These are phyloP conservation scores for Zygosaccharomyces siamensis DNA, from an alignment of 805 yeast genomes.

Conservation along the genomic window DNA sequence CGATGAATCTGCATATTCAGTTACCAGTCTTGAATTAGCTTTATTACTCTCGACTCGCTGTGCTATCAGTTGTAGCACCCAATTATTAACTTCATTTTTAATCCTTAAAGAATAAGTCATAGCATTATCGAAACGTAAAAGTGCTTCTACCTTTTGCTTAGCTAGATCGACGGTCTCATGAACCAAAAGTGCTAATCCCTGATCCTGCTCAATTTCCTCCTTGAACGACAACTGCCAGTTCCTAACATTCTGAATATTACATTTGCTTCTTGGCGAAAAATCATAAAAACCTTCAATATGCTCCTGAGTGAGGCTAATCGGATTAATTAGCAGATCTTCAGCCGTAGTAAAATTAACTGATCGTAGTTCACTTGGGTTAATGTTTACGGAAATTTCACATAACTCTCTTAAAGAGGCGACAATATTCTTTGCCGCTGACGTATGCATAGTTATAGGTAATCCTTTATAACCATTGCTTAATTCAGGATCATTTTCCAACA, in stretches of 20 bases:
- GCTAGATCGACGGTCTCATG: conserved; percentile 63
- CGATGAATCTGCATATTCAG: background rate
- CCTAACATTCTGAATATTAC: conserved; percentile 45
- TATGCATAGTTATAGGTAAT: conserved; percentile 32
- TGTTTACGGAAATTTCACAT: conserved; percentile 67
- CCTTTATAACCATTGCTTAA: conserved; percentile 52
- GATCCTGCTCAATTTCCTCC: conserved; percentile 37
- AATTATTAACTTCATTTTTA: conserved; percentile 68
- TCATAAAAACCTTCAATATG: conserved; percentile 22
- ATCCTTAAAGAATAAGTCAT: conserved; percentile 70
- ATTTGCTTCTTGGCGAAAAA: conserved; percentile 58
- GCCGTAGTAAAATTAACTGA: conserved; percentile 22
- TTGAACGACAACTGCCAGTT: conserved; percentile 31
- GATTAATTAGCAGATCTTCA: conserved; percentile 16
- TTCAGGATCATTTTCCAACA: conserved; percentile 36
- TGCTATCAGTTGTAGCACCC: conserved; percentile 58
- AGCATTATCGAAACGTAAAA: conserved; percentile 66
- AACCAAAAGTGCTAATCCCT: conserved; percentile 56
- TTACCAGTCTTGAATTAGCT: conserved; percentile 10
- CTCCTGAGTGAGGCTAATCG: conserved; percentile 19
- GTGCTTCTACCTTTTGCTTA: conserved; percentile 60
- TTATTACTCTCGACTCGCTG: conserved; percentile 54
- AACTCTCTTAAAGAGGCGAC: conserved; percentile 42
- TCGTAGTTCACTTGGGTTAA: conserved; percentile 63
- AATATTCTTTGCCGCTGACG: conserved; percentile 13